A percentile compares a stretch with the other conserved stretches of the same genome.
Conservation (phyloP, 345 rosid species). For the Eutrema heterophyllum region DNA sequence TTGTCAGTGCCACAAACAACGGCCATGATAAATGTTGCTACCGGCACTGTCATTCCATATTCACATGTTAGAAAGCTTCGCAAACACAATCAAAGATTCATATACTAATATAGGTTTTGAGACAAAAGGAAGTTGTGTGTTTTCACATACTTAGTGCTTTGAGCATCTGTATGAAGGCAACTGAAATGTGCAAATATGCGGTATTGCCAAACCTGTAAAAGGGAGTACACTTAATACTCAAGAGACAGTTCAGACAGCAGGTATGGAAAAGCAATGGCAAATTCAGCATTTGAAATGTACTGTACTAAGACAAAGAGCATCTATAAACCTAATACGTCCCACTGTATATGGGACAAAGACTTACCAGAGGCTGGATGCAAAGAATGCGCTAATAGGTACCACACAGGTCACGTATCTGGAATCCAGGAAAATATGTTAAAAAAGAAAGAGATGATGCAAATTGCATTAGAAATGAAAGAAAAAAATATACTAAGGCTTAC, state of each 20-base stretch:
- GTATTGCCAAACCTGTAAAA: constrained; percentile 85
- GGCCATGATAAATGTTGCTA: constrained; percentile 83
- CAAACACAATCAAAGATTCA: background rate
- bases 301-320: background rate
- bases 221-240: constrained; percentile 12
- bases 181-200: constrained; percentile 83
- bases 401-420: constrained; percentile 90
- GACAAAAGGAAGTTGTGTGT: background rate
- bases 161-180: constrained; percentile 98
- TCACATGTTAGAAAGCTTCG: constrained; percentile 1
- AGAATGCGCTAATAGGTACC: constrained; percentile 89
- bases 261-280: background rate
- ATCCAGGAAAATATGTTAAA: constrained; percentile 12
- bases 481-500: constrained; percentile 37
- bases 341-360: constrained; percentile 23
- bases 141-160: constrained; percentile 83
- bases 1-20: constrained; percentile 88
- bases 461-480: background rate
- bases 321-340: background rate
- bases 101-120: background rate
- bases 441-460: background rate
- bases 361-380: constrained; percentile 98
- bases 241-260: background rate
- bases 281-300: background rate
- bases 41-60: constrained; percentile 75